Evolutionary conservation across 2,329 filamentous ascomycete species (phyloP).

Genomic region (Cladophialophora chaetospira): DNA sequence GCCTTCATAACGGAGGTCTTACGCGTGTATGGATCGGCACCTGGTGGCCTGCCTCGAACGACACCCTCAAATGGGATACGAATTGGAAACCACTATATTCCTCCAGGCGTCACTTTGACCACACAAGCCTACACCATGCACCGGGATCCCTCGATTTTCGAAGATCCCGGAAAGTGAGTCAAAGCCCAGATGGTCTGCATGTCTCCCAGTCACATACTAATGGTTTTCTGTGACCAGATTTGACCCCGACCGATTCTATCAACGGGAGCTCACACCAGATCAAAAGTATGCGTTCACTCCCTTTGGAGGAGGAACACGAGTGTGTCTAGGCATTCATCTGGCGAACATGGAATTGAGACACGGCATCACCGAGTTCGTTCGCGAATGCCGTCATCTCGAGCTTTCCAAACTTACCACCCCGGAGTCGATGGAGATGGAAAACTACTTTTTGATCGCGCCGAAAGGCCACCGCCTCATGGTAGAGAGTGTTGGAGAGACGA

Average conservation of each 20-base stretch:
- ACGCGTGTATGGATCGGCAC: slow-evolving; percentile 59
- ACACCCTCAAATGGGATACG: slow-evolving; percentile 50
- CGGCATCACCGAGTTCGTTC: slow-evolving; percentile 56
- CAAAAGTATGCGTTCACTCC: slow-evolving; percentile 59
- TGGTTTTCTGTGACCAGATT: slow-evolving; percentile 39
- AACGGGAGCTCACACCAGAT: not conserved
- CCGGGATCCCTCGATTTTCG: slow-evolving; percentile 54
- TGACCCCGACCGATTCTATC: slow-evolving; percentile 54
- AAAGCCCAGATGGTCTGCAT: not conserved
- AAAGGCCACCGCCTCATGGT: slow-evolving; percentile 4
- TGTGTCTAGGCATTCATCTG: slow-evolving; percentile 70
- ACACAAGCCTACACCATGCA: slow-evolving; percentile 60
- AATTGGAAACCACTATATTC: slow-evolving; percentile 48
- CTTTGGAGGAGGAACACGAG: slow-evolving; percentile 68
- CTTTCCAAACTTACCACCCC: not conserved
- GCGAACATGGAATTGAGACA: slow-evolving; percentile 61
- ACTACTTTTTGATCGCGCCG: slow-evolving; percentile 6
- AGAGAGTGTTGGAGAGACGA: not conserved
- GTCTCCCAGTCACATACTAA: not conserved
- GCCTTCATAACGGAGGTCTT: slow-evolving; percentile 62
- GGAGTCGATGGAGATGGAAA: slow-evolving; percentile 10
- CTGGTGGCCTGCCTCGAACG: slow-evolving; percentile 57
- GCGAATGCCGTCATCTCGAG: slow-evolving; percentile 34
- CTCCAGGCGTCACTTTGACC: slow-evolving; percentile 54
- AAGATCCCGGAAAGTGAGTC: slow-evolving; percentile 44